These are phyloP conservation scores for Plantago rigida DNA, from an alignment of 305 asterid genomes.

Conservation along the genomic window DNA sequence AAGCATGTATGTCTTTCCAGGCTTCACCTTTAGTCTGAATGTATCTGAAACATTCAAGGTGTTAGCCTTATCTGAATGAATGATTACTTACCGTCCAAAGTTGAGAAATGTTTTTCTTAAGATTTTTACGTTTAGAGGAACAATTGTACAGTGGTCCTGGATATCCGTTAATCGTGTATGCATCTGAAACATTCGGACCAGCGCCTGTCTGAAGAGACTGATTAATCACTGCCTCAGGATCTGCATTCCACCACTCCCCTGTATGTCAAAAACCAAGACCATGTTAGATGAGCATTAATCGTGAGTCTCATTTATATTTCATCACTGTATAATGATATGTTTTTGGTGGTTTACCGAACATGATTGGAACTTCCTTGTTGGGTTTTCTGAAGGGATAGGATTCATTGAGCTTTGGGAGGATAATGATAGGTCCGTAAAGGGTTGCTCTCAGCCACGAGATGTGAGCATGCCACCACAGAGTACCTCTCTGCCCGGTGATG, in stretches of 20 bases:
- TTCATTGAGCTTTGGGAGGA: conserved; percentile 38
- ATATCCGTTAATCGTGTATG: conserved; percentile 55
- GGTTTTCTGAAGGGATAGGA: conserved; percentile 56
- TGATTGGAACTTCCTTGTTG: conserved; percentile 45
- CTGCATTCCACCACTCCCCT: conserved; percentile 67
- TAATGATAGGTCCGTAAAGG: conserved; percentile 45
- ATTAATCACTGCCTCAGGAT: conserved; percentile 47
- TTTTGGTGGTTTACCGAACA: conserved; percentile 33
- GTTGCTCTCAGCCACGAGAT: conserved; percentile 53
- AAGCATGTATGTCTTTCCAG: conserved; percentile 60
- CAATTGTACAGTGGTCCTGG: conserved; percentile 58
- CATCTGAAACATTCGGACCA: conserved; percentile 55
- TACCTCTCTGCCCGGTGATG: conserved; percentile 53
- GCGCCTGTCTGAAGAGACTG: conserved; percentile 59
- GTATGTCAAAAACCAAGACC: conserved; percentile 15
- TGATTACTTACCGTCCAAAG: too few relatives aligned
- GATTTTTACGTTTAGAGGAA: conserved; percentile 41
- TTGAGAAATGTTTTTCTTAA: not conserved
- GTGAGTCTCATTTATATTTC: not conserved
- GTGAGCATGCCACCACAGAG: conserved; percentile 62
- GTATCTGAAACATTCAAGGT: conserved; percentile 33
- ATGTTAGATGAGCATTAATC: conserved; percentile 2
- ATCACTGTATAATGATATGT: not conserved
- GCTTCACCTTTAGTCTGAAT: conserved; percentile 52
- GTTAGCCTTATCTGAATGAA: not conserved